phyloP scores from a whole-genome alignment of 2,329 filamentous ascomycete species.

The Aspergillus sp. region DNA sequence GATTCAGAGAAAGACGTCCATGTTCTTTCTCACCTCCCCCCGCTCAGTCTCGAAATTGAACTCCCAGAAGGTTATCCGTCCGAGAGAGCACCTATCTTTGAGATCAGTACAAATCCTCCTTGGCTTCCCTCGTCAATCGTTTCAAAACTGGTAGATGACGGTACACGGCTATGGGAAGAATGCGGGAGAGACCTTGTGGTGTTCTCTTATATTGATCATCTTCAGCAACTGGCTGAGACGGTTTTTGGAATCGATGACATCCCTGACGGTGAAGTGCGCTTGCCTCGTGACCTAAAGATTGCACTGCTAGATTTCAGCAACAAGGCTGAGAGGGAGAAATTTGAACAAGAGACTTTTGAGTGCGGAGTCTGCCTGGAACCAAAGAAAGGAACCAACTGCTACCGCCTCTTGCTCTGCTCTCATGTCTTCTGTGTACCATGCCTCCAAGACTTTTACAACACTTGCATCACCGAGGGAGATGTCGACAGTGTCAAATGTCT shows the following conservation, averaged over 20 bases:
- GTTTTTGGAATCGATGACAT: conserved; percentile 47
- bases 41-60: conserved; percentile 48
- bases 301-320: conserved; percentile 74
- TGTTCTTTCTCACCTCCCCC: conserved; percentile 51
- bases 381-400: conserved; percentile 78
- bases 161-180: conserved; percentile 54
- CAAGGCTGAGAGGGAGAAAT: conserved; percentile 66
- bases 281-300: conserved; percentile 55
- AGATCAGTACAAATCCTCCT: conserved; percentile 43
- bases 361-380: conserved; percentile 88
- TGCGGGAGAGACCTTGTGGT: conserved; percentile 53
- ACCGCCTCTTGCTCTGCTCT: conserved; percentile 74
- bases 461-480: conserved; percentile 80
- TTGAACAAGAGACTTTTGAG: conserved; percentile 79
- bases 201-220: conserved; percentile 56
- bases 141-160: conserved; percentile 43
- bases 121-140: conserved; percentile 51
- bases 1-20: conserved; percentile 35
- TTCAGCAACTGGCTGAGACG: conserved; percentile 55
- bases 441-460: conserved; percentile 83
- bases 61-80: conserved; percentile 56
- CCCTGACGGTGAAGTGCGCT: conserved; percentile 37
- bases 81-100: conserved; percentile 45
- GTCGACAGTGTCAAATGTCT: conserved; percentile 75
- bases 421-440: conserved; percentile 92